Conservation (phyloP, 2,329 filamentous ascomycete species). For the Cryphonectria nitschkei region DNA sequence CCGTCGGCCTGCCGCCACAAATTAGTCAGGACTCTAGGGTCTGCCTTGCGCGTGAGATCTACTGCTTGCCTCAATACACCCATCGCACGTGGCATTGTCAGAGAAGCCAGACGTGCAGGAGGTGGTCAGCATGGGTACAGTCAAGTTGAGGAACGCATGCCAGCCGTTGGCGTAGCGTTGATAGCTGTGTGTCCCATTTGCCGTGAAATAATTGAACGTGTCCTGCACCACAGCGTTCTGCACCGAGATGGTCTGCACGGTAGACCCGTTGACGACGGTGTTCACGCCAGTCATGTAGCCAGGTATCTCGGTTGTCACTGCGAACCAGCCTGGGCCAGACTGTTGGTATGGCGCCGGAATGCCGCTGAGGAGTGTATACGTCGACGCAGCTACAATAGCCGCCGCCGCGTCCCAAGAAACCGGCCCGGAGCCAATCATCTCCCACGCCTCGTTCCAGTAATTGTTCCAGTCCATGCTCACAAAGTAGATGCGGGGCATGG, state of each 20-base stretch:
- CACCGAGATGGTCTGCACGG: background rate
- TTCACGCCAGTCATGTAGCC: background rate
- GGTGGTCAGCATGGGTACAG: background rate
- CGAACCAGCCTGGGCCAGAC: background rate
- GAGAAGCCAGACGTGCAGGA: background rate
- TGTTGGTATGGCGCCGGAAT: background rate
- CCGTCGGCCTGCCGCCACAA: background rate
- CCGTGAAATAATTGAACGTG: background rate
- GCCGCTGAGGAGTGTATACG: slow-evolving; percentile 3
- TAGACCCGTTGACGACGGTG: background rate
- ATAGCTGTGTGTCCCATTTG: background rate
- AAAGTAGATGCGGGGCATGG: background rate
- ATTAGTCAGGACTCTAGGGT: background rate
- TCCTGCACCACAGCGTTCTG: background rate
- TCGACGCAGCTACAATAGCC: background rate
- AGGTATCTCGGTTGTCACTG: background rate
- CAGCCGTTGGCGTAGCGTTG: background rate
- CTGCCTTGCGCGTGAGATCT: background rate
- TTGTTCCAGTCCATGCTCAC: background rate
- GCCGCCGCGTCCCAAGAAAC: background rate
- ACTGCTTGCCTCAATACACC: background rate
- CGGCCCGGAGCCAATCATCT: background rate
- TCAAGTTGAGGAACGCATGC: background rate
- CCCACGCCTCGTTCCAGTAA: background rate
- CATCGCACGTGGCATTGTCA: background rate